These are phyloP conservation scores for Dioszegia hungarica DNA, from an alignment of 768 basidiomycete genomes.

Conservation along the genomic window DNA sequence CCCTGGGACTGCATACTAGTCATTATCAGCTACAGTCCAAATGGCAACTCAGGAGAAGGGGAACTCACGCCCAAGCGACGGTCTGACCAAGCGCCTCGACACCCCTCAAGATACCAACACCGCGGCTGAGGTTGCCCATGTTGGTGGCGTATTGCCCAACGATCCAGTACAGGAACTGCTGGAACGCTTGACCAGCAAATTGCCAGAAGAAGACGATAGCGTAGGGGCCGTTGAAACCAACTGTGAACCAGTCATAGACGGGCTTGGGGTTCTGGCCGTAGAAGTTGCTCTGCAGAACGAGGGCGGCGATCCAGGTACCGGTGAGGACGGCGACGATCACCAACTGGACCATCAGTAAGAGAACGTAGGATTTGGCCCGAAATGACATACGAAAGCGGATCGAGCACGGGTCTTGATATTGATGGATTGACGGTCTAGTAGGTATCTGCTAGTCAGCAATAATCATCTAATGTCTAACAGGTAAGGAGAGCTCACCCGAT, in stretches of 20 bases:
- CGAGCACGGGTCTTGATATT: constrained; percentile 22
- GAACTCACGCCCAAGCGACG: constrained; percentile 38
- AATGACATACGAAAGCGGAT: constrained; percentile 27
- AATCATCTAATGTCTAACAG: background rate
- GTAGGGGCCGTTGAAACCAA: constrained; percentile 14
- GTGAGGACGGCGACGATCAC: constrained; percentile 23
- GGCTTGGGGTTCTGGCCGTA: constrained; percentile 8
- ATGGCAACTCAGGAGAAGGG: background rate
- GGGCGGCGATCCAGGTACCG: constrained; percentile 39
- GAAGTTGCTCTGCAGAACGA: constrained; percentile 29
- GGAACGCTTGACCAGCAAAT: constrained; percentile 33
- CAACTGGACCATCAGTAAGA: background rate
- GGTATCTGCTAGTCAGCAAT: background rate
- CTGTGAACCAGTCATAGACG: constrained; percentile 22
- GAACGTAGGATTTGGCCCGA: background rate
- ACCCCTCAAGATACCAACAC: constrained; percentile 33
- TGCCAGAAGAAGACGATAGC: constrained; percentile 35
- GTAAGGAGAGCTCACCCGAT: constrained; percentile 19
- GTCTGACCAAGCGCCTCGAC: constrained; percentile 40
- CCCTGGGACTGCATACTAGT: constrained; percentile 31
- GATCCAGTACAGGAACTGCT: constrained; percentile 38
- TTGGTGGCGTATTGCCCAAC: constrained; percentile 32
- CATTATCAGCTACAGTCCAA: too few species aligned
- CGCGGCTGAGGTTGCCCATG: constrained; percentile 19
- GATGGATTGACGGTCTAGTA: constrained; percentile 26